These are phyloP conservation scores for Lentinula sp. DNA, from an alignment of 768 basidiomycete genomes.

Conservation along the genomic window DNA sequence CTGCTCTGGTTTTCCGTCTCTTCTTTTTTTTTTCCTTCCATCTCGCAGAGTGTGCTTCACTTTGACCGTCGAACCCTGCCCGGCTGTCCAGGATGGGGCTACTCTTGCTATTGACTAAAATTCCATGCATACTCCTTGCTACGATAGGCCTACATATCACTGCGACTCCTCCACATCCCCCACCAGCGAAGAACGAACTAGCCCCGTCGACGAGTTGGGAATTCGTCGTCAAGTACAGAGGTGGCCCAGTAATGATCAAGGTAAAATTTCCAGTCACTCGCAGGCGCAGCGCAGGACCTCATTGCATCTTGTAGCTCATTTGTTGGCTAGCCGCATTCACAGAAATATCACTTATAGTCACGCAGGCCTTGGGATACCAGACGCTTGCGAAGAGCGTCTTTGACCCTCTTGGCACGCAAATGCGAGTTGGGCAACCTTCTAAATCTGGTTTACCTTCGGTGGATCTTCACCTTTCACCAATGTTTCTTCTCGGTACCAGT, in stretches of 20 bases:
- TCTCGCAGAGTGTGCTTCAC: not conserved
- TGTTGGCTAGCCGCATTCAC: conserved; percentile 31
- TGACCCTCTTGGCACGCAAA: conserved; percentile 21
- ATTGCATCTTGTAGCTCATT: conserved; percentile 20
- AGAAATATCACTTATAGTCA: conserved; percentile 31
- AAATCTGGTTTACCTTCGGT: not conserved
- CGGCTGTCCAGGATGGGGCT: not conserved
- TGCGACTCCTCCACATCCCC: conserved; percentile 40
- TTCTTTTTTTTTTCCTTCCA: not conserved
- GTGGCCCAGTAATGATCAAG: conserved; percentile 26
- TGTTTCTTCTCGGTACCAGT: conserved; percentile 26
- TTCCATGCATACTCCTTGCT: conserved; percentile 37
- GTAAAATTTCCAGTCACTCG: conserved; percentile 16
- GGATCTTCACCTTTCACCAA: not conserved
- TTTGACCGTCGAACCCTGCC: not conserved
- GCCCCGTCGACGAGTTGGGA: conserved; percentile 30
- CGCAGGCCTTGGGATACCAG: conserved; percentile 13
- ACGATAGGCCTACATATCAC: conserved; percentile 37
- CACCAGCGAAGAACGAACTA: conserved; percentile 25
- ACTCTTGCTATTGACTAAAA: conserved; percentile 25
- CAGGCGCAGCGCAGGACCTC: not conserved
- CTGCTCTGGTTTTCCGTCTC: not conserved
- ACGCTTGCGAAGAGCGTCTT: conserved; percentile 16
- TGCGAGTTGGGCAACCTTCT: conserved; percentile 4
- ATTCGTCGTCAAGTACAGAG: conserved; percentile 26